These are phyloP conservation scores for Pythium brachiatum DNA, from an alignment of 352 stramenopile genomes.

Conservation along the genomic window DNA sequence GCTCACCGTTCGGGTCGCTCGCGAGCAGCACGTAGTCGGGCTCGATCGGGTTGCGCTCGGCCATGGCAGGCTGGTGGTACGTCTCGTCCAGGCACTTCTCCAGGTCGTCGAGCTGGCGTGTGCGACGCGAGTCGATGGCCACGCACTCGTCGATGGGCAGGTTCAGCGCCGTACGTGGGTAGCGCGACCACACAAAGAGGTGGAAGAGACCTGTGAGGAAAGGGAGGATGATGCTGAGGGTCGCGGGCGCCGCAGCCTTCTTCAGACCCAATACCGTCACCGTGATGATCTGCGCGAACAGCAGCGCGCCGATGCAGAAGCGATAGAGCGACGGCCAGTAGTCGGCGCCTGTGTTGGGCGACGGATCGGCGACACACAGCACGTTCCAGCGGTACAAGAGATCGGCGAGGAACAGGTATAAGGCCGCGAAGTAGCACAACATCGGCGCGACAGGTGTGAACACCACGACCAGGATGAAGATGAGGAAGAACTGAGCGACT, in stretches of 20 bases:
- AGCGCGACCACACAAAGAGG: constrained; percentile 65
- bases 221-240: constrained; percentile 58
- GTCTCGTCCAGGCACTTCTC: constrained; percentile 55
- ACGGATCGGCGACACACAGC: constrained; percentile 72
- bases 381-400: constrained; percentile 72
- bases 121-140: constrained; percentile 59
- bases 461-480: constrained; percentile 73
- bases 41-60: constrained; percentile 58
- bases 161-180: constrained; percentile 63
- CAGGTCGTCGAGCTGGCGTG: constrained; percentile 50
- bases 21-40: constrained; percentile 74
- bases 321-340: constrained; percentile 83
- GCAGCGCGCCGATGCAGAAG: constrained; percentile 72
- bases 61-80: constrained; percentile 68
- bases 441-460: constrained; percentile 77
- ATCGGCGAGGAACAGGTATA: constrained; percentile 72
- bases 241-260: constrained; percentile 56
- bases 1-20: constrained; percentile 57
- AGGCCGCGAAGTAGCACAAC: constrained; percentile 71
- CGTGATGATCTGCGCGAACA: constrained; percentile 83
- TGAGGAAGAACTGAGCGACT: constrained; percentile 67
- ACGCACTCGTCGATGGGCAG: constrained; percentile 77
- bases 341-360: constrained; percentile 55
- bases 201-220: constrained; percentile 69
- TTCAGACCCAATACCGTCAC: constrained; percentile 71